Conservation (phyloP, 108 stramenopile genomes). For the Nannochloropsis salina region DNA sequence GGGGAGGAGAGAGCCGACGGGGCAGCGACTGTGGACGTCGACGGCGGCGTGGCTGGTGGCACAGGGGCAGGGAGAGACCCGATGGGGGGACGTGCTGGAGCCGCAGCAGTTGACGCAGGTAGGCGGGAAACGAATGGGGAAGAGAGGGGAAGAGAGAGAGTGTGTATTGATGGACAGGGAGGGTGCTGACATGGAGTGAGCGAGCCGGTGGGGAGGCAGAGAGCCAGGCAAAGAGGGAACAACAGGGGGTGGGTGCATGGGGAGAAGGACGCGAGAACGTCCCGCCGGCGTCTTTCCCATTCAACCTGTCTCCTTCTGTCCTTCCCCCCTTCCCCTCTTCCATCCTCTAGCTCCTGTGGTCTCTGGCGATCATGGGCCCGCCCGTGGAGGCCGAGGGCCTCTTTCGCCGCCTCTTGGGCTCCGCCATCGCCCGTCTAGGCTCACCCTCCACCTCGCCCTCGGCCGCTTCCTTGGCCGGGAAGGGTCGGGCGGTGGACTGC, state of each 20-base stretch:
- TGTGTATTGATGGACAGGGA: too few relatives aligned
- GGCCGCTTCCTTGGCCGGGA: background rate
- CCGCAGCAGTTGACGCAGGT: constrained; percentile 1
- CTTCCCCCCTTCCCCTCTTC: background rate
- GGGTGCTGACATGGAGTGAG: too few relatives aligned
- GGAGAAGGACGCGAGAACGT: too few relatives aligned
- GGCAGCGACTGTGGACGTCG: background rate
- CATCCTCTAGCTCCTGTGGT: background rate
- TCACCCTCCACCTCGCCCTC: background rate
- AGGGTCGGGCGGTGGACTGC: background rate
- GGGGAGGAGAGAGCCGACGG: background rate
- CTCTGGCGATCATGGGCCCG: background rate
- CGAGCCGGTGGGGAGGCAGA: too few relatives aligned
- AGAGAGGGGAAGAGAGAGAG: background rate
- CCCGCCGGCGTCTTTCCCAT: background rate
- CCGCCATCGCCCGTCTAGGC: background rate
- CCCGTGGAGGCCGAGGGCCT: background rate
- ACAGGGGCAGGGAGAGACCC: background rate
- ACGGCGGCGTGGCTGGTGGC: background rate
- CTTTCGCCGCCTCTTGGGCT: background rate
- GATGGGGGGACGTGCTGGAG: background rate
- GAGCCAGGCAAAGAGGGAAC: too few relatives aligned
- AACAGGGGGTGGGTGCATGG: too few relatives aligned
- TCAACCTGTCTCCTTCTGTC: background rate
- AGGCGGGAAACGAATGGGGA: background rate